Evolutionary conservation across 768 basidiomycete genomes (phyloP).

Genomic region (Leccinum boreale): DNA sequence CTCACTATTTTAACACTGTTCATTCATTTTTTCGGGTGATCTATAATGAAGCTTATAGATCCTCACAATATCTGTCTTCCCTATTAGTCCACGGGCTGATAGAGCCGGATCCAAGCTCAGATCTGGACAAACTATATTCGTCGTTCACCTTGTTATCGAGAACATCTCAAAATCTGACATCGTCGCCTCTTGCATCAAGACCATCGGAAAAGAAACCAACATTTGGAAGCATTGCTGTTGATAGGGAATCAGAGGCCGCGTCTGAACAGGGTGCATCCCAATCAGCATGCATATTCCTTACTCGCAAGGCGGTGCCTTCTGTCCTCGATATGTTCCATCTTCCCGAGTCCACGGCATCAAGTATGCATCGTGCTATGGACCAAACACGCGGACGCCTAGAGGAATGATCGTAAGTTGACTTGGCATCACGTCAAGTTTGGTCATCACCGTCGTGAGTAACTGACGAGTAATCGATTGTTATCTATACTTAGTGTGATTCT

Average conservation of each 20-base stretch:
- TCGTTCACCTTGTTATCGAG: conserved; percentile 22
- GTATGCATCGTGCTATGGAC: conserved; percentile 63
- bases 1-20: neutral
- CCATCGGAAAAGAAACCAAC: conserved; percentile 9
- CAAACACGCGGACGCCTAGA: conserved; percentile 43
- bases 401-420: conserved; percentile 6
- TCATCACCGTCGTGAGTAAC: conserved; percentile 10
- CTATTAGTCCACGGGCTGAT: conserved; percentile 57
- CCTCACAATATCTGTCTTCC: conserved; percentile 62
- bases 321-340: conserved; percentile 48
- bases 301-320: conserved; percentile 49
- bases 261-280: neutral
- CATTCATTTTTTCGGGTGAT: neutral
- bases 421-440: neutral
- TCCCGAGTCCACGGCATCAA: conserved; percentile 40
- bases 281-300: conserved; percentile 42
- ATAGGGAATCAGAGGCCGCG: conserved; percentile 2
- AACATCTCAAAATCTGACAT: conserved; percentile 7
- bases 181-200: conserved; percentile 3
- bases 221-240: neutral
- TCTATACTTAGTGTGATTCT: conserved; percentile 4
- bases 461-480: conserved; percentile 5
- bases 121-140: conserved; percentile 58
- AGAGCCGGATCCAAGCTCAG: conserved; percentile 49
- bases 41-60: conserved; percentile 53